Base-by-base conservation (phyloP, 139 green algal species). In the Parachlorella kessleri region DNA sequence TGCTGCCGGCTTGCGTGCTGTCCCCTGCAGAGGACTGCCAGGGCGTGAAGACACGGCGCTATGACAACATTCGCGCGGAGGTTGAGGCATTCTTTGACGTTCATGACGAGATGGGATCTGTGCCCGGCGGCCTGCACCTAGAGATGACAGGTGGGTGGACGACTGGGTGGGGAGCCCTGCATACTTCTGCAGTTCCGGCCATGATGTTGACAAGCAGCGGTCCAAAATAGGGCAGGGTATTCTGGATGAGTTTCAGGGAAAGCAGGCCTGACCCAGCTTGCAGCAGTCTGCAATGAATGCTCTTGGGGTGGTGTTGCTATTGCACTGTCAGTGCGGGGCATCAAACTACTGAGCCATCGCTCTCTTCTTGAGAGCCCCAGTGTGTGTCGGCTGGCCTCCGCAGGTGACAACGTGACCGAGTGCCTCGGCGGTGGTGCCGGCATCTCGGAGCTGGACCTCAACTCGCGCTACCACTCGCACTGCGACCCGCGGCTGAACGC, bases 401-500 rank as follows among this genome's bases (percentile, higher is more conserved):
- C 89, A 92, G 89, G 92, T 26, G 91, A 97, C 82, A 91, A 98
- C 69, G 94, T 98, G 55, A 99, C 96, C 2, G 97, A 99, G 91
- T 99, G 97, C 92, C 92, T 98, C 26, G 97, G 97, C 36, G 97
- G 97, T 30, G 96, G 88, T 38, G 78, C 81, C 23, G 59, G n/a
- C 48, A 76, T 90, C 30, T 66, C 66, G 10, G 88, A 92, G 53
- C 85, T 92, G 3, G 95, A 99, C 88, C 90, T 99, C 23, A 86
- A 91, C 73, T 89, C 79, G 18, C 91, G 95, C 84, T 99, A 99
- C 91, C 93, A 98, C 91, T 99, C 97, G n/a, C 95, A 99, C 89
- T 99, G 97, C 89, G 97, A 99, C 88, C 97, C 97, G 26, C 93
- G 97, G 63, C 90, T 99, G 21, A 99, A 99, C 77, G 96, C 95